These are phyloP conservation scores for Scolecobasidium constrictum DNA, from an alignment of 2,329 filamentous ascomycete species.

Conservation along the genomic window DNA sequence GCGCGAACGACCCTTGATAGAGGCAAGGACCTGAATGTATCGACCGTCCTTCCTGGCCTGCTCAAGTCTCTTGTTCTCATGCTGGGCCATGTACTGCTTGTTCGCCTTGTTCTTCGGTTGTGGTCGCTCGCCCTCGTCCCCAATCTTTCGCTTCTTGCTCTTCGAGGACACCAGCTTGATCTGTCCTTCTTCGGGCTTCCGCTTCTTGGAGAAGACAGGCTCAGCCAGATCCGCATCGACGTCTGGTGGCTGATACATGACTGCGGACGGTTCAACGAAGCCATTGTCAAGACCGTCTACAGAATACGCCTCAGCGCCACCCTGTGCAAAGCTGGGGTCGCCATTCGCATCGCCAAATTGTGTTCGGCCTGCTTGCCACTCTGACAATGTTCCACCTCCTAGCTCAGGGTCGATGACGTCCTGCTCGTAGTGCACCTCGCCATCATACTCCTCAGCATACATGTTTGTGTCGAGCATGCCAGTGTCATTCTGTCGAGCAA, in stretches of 20 bases:
- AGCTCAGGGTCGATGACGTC: constrained; percentile 24
- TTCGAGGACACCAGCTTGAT: constrained; percentile 14
- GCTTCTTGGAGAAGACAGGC: constrained; percentile 18
- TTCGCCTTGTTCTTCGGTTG: constrained; percentile 30
- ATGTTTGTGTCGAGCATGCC: constrained; percentile 34
- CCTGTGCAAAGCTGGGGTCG: too few relatives aligned
- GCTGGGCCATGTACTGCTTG: constrained; percentile 36
- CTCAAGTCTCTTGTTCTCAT: constrained; percentile 31
- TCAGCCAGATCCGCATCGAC: constrained; percentile 16
- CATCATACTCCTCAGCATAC: constrained; percentile 27
- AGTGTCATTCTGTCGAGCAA: constrained; percentile 36
- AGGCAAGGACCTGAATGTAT: constrained; percentile 34
- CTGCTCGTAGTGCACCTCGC: constrained; percentile 26
- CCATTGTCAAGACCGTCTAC: constrained; percentile 9
- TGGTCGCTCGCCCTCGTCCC: constrained; percentile 16
- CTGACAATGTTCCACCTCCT: background rate
- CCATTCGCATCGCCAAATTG: background rate
- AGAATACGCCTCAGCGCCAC: background rate
- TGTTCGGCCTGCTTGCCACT: background rate
- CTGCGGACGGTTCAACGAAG: constrained; percentile 11
- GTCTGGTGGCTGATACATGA: constrained; percentile 2
- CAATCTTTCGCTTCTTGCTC: constrained; percentile 16
- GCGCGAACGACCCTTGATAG: constrained; percentile 33
- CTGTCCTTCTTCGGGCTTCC: constrained; percentile 19
- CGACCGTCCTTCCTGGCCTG: constrained; percentile 32